These are phyloP conservation scores for Coemansia sp. DNA, from an alignment of 192 early-diverging fungal genomes.

Conservation along the genomic window DNA sequence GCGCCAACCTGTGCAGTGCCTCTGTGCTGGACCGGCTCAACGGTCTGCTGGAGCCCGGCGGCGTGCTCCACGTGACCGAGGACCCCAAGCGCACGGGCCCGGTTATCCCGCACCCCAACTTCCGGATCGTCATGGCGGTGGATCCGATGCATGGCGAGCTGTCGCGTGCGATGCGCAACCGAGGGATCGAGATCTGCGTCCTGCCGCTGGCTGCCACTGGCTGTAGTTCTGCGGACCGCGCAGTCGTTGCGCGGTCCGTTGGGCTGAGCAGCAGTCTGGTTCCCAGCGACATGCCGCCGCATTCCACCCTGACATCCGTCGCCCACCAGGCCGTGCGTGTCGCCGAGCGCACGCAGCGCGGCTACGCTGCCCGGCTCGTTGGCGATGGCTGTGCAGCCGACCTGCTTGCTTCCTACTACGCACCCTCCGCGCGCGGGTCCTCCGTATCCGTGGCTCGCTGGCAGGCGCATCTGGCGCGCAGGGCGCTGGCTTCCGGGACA, in stretches of 20 bases:
- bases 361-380: conserved; percentile 12
- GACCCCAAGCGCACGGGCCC: conserved; percentile 64
- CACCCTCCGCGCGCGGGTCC: conserved; percentile 18
- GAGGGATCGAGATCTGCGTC: conserved; percentile 86
- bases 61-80: conserved; percentile 87
- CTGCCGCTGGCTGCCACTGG: conserved; percentile 10
- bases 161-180: conserved; percentile 96
- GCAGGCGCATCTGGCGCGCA: conserved; percentile 23
- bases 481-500: not conserved
- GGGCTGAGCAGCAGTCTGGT: conserved; percentile 19
- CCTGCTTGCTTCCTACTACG: not conserved
- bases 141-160: conserved; percentile 92
- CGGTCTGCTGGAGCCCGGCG: conserved; percentile 86
- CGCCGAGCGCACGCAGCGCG: conserved; percentile 46
- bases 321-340: conserved; percentile 38
- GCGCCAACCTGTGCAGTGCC: conserved; percentile 93
- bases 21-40: conserved; percentile 96
- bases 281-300: not conserved
- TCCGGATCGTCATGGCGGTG: conserved; percentile 95
- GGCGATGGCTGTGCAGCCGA: not conserved
- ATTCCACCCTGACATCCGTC: conserved; percentile 13
- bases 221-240: conserved; percentile 12
- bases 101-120: conserved; percentile 81
- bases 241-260: conserved; percentile 11
- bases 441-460: conserved; percentile 21